Evolutionary conservation across 306 rosid species (phyloP), one percentile per base, ranked within the genome.

Genomic region (Trifolium dubium): DNA sequence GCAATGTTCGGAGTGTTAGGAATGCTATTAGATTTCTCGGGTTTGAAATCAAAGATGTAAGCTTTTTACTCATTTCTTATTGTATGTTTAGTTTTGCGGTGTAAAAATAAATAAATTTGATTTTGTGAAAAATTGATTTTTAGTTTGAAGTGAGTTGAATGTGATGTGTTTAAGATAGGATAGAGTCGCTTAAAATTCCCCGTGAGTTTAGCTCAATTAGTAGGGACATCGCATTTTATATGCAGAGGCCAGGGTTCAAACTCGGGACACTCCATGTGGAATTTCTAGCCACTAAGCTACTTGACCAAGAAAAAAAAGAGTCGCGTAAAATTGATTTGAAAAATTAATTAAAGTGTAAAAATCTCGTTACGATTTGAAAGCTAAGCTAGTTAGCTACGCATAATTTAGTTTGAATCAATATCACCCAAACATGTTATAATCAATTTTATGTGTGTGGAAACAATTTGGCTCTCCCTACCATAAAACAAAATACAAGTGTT

Each of bases 1-100:
- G 97, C 55, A 94, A 92, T 73, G 97, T 94, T 70, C 90, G 96
- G 62, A 92, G 99, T 73, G 84, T 92, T 62, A 83, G 97, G 67
- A 94, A 94, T 77, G 99, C 97, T 41, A 90, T 94, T 51, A 90
- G 79, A 53, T 72, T 73, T 77, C 96, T 92, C 10, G 99, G 99
- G 10, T 94, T 89, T 72, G 87, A 88, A 60, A 89, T 94, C 60
- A 90, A 88, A 87, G 97, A 92, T 88, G 99, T 92, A 74, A 82
- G 53, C 10, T 81, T 41, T 62, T 58, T 78, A 17, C 62, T 17
- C 6, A 17, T 76, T 35, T 47, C 3, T 14, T 43, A 62, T 41
- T 32, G 53, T 44, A 4, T 44, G 6, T 44, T 4, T 44, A n/a
- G n/a, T 43, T 43, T 5, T 43, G 49, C 4, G 2, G 50, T 4